Base-by-base conservation (phyloP, 169 alveolate species). In the Plasmodium inui region DNA sequence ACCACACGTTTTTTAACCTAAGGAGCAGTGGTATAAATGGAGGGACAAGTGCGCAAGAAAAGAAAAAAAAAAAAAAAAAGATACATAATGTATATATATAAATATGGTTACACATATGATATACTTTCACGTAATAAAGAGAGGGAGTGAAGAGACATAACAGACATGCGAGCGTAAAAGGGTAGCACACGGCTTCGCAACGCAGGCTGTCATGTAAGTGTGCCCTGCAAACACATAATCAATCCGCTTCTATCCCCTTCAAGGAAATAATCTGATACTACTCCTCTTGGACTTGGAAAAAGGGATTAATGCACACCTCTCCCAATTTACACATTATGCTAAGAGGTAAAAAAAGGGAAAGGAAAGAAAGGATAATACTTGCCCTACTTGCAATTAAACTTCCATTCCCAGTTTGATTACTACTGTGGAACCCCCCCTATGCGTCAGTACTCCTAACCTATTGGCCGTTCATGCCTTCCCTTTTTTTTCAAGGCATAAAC, bases 181-280 rank as follows among this genome's bases (percentile, higher is more conserved):
- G 44, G 3, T 0, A 22, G 10, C 74, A 19, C 34, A 61, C 32
- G 34, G 74, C 10, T 6, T 26, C 28, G 32, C 74, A 61, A 26
- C 74, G 32, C 74, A 61, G 26, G 32, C 74, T 26, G 34, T 19
- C 74, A 61, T 61, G 32, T 46, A 46, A 46, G 12, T 10, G 4
- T 46, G n/a, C n/a, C 57, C 57, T 46, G 57, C 57, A 46, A n/a
- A 61, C 10, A 4, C 74, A 61, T 34, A 61, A 61, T 61, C 34
- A 61, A 61, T 26, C 14, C 4, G 19, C 74, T 7, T 26, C 61
- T 10, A 55, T 53, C 61, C 17, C 80, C 39, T 50, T 83, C 3
- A 50, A 85, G 93, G 93, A 44, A 85, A 85, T 78, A 85, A 85
- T 85, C 53, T 85, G 67, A 85, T 85, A 78, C 70, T 85, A 74